Conservation (phyloP, 2,329 filamentous ascomycete species). For the Incumbomyces lentus region DNA sequence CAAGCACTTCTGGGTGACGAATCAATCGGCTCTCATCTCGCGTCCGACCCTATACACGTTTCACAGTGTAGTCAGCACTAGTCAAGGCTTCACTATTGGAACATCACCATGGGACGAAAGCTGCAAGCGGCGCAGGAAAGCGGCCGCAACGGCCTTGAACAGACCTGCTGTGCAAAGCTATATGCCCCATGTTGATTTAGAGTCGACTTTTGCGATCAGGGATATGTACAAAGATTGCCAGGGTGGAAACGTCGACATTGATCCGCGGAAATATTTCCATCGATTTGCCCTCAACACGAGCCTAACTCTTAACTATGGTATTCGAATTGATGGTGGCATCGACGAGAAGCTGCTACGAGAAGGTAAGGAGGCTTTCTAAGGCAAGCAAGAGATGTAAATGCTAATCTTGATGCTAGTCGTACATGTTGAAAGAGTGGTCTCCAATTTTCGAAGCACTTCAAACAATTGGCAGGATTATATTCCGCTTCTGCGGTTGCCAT, state of each 20-base stretch:
- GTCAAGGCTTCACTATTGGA: conserved; percentile 71
- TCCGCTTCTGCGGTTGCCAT: conserved; percentile 56
- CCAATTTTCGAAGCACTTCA: conserved; percentile 65
- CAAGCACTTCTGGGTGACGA: conserved; percentile 62
- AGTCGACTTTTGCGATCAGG: conserved; percentile 60
- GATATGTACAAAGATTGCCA: conserved; percentile 58
- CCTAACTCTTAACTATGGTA: conserved; percentile 68
- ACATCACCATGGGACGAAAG: conserved; percentile 77
- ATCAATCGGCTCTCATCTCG: conserved; percentile 68
- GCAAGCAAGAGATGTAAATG: background rate
- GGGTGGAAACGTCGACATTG: conserved; percentile 51
- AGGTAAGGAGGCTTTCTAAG: conserved; percentile 12
- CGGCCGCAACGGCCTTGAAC: conserved; percentile 68
- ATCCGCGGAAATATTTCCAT: conserved; percentile 64
- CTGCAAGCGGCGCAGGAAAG: conserved; percentile 66
- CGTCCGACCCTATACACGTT: conserved; percentile 72
- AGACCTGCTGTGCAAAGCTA: conserved; percentile 66
- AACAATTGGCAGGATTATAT: conserved; percentile 83
- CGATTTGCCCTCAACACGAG: conserved; percentile 68
- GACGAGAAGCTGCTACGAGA: conserved; percentile 59
- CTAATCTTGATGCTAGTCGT: conserved; percentile 40
- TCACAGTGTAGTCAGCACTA: conserved; percentile 65
- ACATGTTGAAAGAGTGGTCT: conserved; percentile 63
- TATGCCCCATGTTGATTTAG: conserved; percentile 72
- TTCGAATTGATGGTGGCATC: conserved; percentile 61